Evolutionary conservation across 2,329 filamentous ascomycete genomes (phyloP), one percentile per base, ranked within the genome.

Genomic region (Lachnellula suecica): DNA sequence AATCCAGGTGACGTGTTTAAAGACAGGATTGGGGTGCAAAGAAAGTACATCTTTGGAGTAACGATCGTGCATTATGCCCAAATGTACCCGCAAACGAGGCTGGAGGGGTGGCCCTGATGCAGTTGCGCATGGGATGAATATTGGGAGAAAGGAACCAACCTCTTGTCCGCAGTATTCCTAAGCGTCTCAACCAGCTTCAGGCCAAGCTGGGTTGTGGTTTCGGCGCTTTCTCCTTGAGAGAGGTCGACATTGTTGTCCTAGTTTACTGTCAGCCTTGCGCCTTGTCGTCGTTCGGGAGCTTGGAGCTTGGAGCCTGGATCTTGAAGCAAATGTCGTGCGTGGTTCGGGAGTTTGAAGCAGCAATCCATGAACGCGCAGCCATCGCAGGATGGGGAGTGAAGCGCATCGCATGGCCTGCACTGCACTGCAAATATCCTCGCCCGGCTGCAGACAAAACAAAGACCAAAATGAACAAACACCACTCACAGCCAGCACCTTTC

Each of bases 121-220:
- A 20, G 40, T 17, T n/a, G 40, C 40, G 40, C 20, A 49, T 43
- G 8, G 25, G 46, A 8, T 20, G 47, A 40, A 29, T 38, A 47
- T 40, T 22, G 41, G 51, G 31, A 53, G 34, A 42, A 41, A 20
- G 17, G 6, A 44, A 75, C 81, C 65, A 78, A 93, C 89, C 81
- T 89, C 74, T 95, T 95, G 70, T 95, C 91, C 57, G 84, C 83
- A 20, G 89, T 90, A 59, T 82, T 79, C 62, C 85, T 85, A 65
- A 96, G 82, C 66, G 86, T 84, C 49, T 89, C 84, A 41, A 95
- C 74, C 65, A 95, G 88, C 59, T 79, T 81, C 62, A 89, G 72
- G 34, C 91, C 91, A 63, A 84, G 81, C 50, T 84, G 79, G 13
- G 84, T 85, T 2, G 88, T 92, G 15, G 84, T 84, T 67, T 88